Conservation (phyloP, 225 moss, liverwort and hornwort genomes). For the Physcomitrium patens region DNA sequence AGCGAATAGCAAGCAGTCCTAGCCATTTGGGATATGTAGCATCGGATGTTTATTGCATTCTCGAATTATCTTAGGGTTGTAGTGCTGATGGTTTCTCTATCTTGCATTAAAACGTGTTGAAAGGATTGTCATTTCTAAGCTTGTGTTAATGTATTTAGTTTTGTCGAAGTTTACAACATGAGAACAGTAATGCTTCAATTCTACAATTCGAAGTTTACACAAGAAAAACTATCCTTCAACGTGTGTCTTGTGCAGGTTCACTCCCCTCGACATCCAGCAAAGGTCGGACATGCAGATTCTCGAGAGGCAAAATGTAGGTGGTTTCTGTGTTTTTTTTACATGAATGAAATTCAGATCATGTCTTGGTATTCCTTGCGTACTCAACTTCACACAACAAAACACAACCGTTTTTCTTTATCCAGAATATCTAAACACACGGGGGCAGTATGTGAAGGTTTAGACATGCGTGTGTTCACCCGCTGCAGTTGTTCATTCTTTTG, state of each 20-base stretch:
- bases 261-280: slow-evolving; percentile 4
- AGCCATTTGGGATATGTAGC: background rate
- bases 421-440: background rate
- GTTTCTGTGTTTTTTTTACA: background rate
- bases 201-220: too few species aligned
- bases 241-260: slow-evolving; percentile 32
- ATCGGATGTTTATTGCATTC: background rate
- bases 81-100: slow-evolving; percentile 2
- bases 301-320: slow-evolving; percentile 47
- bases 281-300: slow-evolving; percentile 30
- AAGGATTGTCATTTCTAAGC: background rate
- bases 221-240: too few species aligned
- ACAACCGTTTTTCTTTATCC: background rate
- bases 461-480: background rate
- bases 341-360: background rate
- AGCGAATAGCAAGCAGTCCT: background rate
- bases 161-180: too few species aligned
- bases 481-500: background rate
- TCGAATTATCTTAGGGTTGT: slow-evolving; percentile 4
- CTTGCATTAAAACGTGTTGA: background rate
- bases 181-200: too few species aligned
- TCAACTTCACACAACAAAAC: background rate
- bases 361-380: background rate
- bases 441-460: background rate
- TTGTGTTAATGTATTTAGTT: background rate